Percentiles rank a stretch among this genome's conserved stretches.
phyloP scores from a whole-genome alignment of 2,329 filamentous ascomycete species.

The Trichoderma hamatum region DNA sequence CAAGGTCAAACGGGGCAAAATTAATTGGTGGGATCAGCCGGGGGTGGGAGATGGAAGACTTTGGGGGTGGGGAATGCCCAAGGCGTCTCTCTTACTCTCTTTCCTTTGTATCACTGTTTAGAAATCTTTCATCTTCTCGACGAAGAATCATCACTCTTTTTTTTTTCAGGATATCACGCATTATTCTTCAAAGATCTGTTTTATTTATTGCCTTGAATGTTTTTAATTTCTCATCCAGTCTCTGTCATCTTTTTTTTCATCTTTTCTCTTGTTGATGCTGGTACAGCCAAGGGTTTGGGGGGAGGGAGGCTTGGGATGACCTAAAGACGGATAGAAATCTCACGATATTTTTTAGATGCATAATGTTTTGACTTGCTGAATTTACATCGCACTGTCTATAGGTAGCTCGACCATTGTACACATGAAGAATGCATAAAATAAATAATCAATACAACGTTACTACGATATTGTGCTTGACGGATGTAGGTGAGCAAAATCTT shows the following conservation, averaged over 20 bases:
- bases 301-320: neutral
- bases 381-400: neutral
- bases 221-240: neutral
- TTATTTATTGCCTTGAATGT: constrained; percentile 12
- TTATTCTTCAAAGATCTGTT: constrained; percentile 29
- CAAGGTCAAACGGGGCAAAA: neutral
- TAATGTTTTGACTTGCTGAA: neutral
- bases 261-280: neutral
- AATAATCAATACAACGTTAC: constrained; percentile 1
- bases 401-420: neutral
- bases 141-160: constrained; percentile 32
- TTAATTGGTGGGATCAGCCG: neutral
- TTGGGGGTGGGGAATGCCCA: constrained; percentile 5
- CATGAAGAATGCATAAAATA: neutral
- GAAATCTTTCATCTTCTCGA: constrained; percentile 41
- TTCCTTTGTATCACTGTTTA: constrained; percentile 33
- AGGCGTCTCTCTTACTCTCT: constrained; percentile 1
- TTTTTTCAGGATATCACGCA: neutral
- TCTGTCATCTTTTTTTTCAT: constrained; percentile 10
- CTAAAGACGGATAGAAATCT: constrained; percentile 17
- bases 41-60: neutral
- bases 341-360: constrained; percentile 13
- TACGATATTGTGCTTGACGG: neutral
- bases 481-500: neutral
- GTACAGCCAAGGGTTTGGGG: neutral